Base-by-base conservation (phyloP, 106 monocot species). In the Dendrobium chrysotoxum region DNA sequence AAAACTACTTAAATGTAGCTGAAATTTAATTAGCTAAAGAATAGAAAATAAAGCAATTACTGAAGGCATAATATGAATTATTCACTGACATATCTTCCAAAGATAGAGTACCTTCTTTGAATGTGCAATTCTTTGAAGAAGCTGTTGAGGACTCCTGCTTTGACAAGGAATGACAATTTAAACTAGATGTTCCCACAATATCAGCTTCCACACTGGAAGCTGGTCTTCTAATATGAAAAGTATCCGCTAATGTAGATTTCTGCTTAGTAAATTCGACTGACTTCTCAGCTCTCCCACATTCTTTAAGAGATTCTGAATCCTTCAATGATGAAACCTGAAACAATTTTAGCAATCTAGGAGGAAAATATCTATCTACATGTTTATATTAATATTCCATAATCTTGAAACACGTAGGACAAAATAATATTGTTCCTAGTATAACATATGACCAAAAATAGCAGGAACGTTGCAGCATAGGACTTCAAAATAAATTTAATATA, bases 111-210 rank as follows among this genome's bases (percentile, higher is more conserved):
- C 97, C 97, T 94, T 98, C 92, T 92, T 89, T 92, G 72, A 92
- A 98, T 72, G 81, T 88, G 84, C 92, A 87, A 39, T 66, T 83
- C 81, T 92, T 98, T 77, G 94, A 92, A 75, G 97, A 82, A 39
- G 94, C 91, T 28, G 93, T 92, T 58, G 94, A 94, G 45, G 84
- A 67, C 75, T 94, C 94, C 66, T 88, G 92, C 85, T 94, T 98
- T 21, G 84, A 89, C 72, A 88, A 72, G 78, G 89, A 87, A 40
- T 86, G 88, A 18, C 86, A 87, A 83, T 88, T 88, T n/a, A 87
- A 68, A 4, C 89, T 88, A 42, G 97, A 88, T 65, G 89, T 47
- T n/a, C 92, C 97, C 31, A 88, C 82, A 80, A 92, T 90, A 77
- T 94, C 94, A 82, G 89, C 88, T 41, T 97, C 90, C 66, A 92